Evolutionary conservation across 2,329 filamentous ascomycete species (phyloP).

Genomic region (Basipetospora chlamydospora): DNA sequence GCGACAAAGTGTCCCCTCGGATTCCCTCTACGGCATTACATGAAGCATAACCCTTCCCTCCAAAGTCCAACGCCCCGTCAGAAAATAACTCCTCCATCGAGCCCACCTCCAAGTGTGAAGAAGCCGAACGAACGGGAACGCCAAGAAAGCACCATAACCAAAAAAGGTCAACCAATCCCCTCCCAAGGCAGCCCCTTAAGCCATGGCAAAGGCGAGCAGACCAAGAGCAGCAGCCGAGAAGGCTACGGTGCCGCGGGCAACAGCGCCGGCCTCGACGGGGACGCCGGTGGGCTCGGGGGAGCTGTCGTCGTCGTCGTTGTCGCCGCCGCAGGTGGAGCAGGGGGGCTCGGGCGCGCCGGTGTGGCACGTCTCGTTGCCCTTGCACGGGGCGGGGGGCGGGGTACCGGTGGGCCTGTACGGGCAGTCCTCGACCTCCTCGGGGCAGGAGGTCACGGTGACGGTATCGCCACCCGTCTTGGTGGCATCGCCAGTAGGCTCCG

Average conservation of each 20-base stretch:
- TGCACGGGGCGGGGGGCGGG: background rate
- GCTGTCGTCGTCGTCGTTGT: background rate
- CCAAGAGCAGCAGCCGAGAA: slow-evolving; percentile 4
- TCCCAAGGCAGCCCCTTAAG: too few relatives aligned
- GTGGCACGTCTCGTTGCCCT: background rate
- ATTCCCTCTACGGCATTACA: too few relatives aligned
- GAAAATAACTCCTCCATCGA: too few relatives aligned
- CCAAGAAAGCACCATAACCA: too few relatives aligned
- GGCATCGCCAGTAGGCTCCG: background rate
- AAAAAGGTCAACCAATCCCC: too few relatives aligned
- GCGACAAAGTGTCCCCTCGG: too few relatives aligned
- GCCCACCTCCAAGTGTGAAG: too few relatives aligned
- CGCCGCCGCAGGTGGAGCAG: background rate
- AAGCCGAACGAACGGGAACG: too few relatives aligned
- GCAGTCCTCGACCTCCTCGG: slow-evolving; percentile 42
- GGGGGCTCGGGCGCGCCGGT: slow-evolving; percentile 1
- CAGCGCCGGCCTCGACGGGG: background rate
- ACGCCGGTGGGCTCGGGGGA: background rate
- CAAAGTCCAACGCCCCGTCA: too few relatives aligned
- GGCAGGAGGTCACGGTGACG: slow-evolving; percentile 24
- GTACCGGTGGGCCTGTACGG: slow-evolving; percentile 11
- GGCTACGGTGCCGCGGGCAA: background rate
- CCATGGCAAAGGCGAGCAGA: slow-evolving; percentile 8
- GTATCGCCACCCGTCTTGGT: slow-evolving; percentile 7
- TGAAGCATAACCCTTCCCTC: too few relatives aligned